Base-by-base conservation (phyloP, 768 basidiomycete genomes). In the Tricholomella constricta region DNA sequence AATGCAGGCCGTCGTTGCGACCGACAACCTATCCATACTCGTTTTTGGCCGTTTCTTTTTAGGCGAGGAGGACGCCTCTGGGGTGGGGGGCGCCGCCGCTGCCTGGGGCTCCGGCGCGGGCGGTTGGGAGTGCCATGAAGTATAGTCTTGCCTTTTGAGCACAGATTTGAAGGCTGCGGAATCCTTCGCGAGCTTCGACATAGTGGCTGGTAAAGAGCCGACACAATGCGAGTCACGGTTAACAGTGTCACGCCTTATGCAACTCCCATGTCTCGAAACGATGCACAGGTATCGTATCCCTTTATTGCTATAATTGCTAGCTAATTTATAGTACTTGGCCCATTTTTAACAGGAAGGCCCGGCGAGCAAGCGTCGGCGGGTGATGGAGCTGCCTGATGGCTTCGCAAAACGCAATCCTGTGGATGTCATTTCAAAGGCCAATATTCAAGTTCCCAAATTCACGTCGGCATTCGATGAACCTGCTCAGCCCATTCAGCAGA, bases 111-210 rank as follows among this genome's bases (percentile, higher is more conserved):
- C 66, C 9, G 60, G 62, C 14, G 76, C 72, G 23, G 73, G 69
- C 10, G 82, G 80, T 51, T 86, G 81, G 0, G 86, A 85, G 60
- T 90, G 89, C 89, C 89, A 91, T 56, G 89, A 89, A 0, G 80
- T 70, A 54, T 79, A 86, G 63, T 89, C 83, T 66, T 87, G 86
- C 49, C 84, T 71, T 12, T 84, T 77, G 23, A 90, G 70, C 10
- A 78, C 73, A 9, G 74, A 76, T 65, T 88, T 88, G 78, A 90
- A 90, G 34, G 83, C 74, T 50, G 88, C 84, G 43, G 81, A 76
- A 56, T 91, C 89, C 69, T 83, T 77, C n/a, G 80, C 78, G 34
- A 90, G 80, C 54, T 76, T 77, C 22, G 86, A 83, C 88, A 89
- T 89, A 69, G 59, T 63, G 63, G 67, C 29, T 37, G n/a, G 35